A percentile compares a stretch with the other conserved stretches of the same genome.
phyloP scores from a whole-genome alignment of 371 early-diverging fungal species.

The Apophysomyces elegans region DNA sequence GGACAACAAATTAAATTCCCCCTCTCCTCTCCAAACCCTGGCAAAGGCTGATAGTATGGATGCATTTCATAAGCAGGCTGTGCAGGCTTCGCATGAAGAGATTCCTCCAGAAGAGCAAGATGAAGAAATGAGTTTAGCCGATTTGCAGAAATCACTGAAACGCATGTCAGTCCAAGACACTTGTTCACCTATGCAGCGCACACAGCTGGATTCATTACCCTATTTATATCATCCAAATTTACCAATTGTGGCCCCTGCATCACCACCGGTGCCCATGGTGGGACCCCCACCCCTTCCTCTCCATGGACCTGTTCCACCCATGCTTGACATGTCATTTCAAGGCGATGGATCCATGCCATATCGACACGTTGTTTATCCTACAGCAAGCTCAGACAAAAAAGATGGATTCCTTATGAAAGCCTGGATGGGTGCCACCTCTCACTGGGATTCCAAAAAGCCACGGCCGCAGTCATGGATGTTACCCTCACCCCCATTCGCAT shows the following conservation, averaged over 20 bases:
- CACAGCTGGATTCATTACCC: slow-evolving; percentile 15
- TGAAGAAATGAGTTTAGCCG: slow-evolving; percentile 42
- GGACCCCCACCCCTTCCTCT: background rate
- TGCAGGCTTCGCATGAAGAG: slow-evolving; percentile 5
- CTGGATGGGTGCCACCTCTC: slow-evolving; percentile 5
- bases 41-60: slow-evolving; percentile 20
- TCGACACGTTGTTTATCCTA: background rate
- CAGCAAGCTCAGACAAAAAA: background rate
- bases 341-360: background rate
- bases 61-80: slow-evolving; percentile 16
- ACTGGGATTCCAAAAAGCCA: background rate
- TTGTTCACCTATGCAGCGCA: slow-evolving; percentile 6
- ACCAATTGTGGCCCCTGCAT: slow-evolving; percentile 32
- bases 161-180: slow-evolving; percentile 21
- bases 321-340: background rate
- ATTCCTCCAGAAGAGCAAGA: slow-evolving; percentile 26
- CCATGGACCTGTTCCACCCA: background rate
- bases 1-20: slow-evolving; percentile 1
- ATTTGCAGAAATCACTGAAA: slow-evolving; percentile 33
- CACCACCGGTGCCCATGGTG: slow-evolving; percentile 29
- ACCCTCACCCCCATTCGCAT: slow-evolving; percentile 1
- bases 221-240: slow-evolving; percentile 19
- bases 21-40: slow-evolving; percentile 21
- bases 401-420: slow-evolving; percentile 2
- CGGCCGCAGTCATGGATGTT: slow-evolving; percentile 1